Evolutionary conservation across 2,329 filamentous ascomycete species (phyloP), one percentile per base, ranked within the genome.

Genomic region (Trichoderma sp.): DNA sequence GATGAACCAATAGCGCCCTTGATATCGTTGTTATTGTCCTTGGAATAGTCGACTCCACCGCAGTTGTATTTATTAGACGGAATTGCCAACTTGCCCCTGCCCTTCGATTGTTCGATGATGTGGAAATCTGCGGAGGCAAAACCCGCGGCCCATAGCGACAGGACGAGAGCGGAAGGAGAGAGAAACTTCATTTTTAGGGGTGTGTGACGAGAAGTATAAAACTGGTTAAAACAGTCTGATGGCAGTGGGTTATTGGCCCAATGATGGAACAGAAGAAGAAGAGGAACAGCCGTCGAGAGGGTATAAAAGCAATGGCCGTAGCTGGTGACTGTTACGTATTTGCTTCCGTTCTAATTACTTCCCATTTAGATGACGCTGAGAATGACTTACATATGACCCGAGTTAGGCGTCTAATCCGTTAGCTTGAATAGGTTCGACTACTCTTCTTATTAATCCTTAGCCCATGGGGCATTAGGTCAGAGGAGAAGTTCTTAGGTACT

Each of bases 201-300:
- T 1, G 43, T n/a, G 43, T 47, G 9, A 20, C 9, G 8, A 47
- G 43, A 47, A 6, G 43, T 1, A 4, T 47, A 0, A 47, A 20
- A 20, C 1, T 3, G 1, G 43, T 6, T 12, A 4, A 47, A 47
- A 20, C 0, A 47, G n/a, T 47, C 1, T 47, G 13, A 3, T 36
- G 13, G 13, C 15, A 36, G 3, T 3, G 0, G 34, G 5, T 36
- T 15, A 6, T 3, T 3, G 6, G 2, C 15, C 34, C 15, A 36
- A 36, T 36, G 34, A 5, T 36, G 6, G 13, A 36, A 3, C 34
- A 1, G 13, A 36, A 36, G 34, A 36, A 36, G 34, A 15, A 36
- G 0, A 15, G 6, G 0, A 36, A 36, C 34, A 0, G 34, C 0
- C 34, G 13, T 36, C 34, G 2, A 0, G 34, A 36, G 13, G 34